Evolutionary conservation across 1,284 basidiomycete genomes (phyloP), one percentile per base, ranked within the genome.

Genomic region (Puccinia triticina): DNA sequence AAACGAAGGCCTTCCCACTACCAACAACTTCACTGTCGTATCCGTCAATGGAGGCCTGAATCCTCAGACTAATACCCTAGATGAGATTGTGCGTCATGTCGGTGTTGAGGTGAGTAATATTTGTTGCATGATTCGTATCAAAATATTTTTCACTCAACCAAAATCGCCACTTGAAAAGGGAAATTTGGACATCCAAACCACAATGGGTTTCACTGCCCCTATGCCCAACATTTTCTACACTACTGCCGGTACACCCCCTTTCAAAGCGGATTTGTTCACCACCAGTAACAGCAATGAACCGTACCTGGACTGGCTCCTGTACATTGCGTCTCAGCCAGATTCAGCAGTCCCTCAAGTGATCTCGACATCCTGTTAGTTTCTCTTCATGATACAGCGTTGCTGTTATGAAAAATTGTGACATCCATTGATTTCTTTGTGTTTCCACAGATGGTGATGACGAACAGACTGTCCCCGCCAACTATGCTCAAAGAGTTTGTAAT

Each of bases 401-500:
- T 50, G 23, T 26, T 2, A 48, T 72, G 66, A 69, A 69, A 43
- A 43, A 43, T 43, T 43, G 4, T 43, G 40, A 12, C 12, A 7
- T 43, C 7, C 12, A 43, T 43, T 43, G 40, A 43, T 12, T 7
- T n/a, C 40, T 48, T 48, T n/a, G n/a, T 46, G 26, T 16, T 32
- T 75, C 50, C 43, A 18, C 55, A 77, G 76, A 77, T 77, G 76
- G 76, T 37, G 76, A 77, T 53, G 61, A 50, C 29, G 76, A 77
- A 37, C 76, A 77, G 29, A 91, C 73, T 3, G 84, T 84, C 16
- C 84, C 83, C 16, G 14, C 14, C 4, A 77, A 67, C 26, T 84
- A 84, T 37, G 84, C 84, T 4, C 37, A 26, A 3, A 40, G 83
- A 34, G 78, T 89, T 2, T 88, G 87, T 83, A 86, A 87, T 75